Conservation (phyloP, 192 early-diverging fungal genomes). For the Borealophlyctis nickersoniae region DNA sequence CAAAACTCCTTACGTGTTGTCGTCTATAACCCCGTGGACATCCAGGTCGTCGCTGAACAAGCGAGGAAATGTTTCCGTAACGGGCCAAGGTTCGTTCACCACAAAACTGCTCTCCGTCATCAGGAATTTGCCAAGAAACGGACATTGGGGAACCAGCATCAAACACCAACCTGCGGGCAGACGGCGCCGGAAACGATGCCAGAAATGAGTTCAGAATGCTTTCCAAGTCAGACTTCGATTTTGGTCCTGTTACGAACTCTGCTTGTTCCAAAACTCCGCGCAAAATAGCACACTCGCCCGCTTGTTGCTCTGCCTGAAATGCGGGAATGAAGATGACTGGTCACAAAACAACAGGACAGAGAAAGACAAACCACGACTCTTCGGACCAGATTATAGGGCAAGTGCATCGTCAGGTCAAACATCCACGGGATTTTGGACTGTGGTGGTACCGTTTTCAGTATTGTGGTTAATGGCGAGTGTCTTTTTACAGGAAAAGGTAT, state of each 20-base stretch:
- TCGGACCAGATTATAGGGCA: conserved; percentile 10
- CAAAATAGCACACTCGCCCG: conserved; percentile 8
- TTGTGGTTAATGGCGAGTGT: not conserved
- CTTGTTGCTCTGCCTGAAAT: not conserved
- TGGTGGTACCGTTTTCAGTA: not conserved
- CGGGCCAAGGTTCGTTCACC: conserved; percentile 14
- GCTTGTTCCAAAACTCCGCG: conserved; percentile 9
- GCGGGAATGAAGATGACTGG: not conserved
- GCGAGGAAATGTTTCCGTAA: conserved; percentile 22
- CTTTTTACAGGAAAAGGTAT: conserved; percentile 21
- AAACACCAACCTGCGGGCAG: not conserved
- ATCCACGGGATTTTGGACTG: conserved; percentile 15
- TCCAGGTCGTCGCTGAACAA: conserved; percentile 14
- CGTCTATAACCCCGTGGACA: conserved; percentile 13
- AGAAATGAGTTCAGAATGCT: not conserved
- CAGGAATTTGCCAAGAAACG: not conserved
- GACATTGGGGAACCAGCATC: not conserved
- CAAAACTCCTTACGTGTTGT: not conserved
- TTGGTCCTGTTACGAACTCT: not conserved
- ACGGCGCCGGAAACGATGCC: not conserved
- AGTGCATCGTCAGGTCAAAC: conserved; percentile 12
- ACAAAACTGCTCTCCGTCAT: not conserved
- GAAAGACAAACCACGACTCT: not conserved
- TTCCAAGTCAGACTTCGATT: conserved; percentile 4
- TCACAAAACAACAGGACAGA: not conserved